Evolutionary conservation across 148 eudicot genomes (phyloP).

Genomic region (Silene uniflora): DNA sequence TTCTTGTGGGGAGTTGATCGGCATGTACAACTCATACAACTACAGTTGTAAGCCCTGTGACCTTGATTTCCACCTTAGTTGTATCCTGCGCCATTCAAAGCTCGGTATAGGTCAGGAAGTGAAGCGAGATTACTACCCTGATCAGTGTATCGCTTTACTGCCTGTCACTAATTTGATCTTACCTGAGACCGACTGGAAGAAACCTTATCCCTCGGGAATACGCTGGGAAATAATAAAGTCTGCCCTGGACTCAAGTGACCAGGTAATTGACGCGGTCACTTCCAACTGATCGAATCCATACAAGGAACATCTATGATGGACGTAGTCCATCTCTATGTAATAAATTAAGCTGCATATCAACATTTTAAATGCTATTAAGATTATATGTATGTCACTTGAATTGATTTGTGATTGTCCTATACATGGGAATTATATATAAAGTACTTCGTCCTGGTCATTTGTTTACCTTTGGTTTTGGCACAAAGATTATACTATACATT

Average conservation of each 20-base stretch:
- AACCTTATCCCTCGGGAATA: not conserved
- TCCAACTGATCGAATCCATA: not conserved
- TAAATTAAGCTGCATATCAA: no score
- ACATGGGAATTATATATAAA: no score
- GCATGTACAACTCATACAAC: not conserved
- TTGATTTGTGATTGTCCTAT: no score
- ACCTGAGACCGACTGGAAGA: not conserved
- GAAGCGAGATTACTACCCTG: slow-evolving; percentile 1
- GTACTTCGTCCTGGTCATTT: no score
- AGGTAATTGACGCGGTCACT: no score
- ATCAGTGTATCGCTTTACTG: slow-evolving; percentile 1
- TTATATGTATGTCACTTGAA: no score
- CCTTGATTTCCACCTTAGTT: slow-evolving; percentile 13
- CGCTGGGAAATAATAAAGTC: not conserved
- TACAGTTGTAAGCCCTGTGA: slow-evolving; percentile 18
- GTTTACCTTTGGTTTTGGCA: no score
- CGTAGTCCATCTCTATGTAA: not conserved
- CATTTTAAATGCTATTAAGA: no score
- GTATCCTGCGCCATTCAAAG: slow-evolving; percentile 7
- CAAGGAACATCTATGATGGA: not conserved
- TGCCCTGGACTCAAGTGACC: no score
- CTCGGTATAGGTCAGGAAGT: slow-evolving; percentile 1
- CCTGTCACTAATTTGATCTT: slow-evolving; percentile 15
- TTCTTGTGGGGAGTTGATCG: not conserved
- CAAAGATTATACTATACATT: no score